A percentile compares a stretch with the other conserved stretches of the same genome.
phyloP scores from a whole-genome alignment of 1,284 basidiomycete genomes.

The Malassezia pachydermatis region DNA sequence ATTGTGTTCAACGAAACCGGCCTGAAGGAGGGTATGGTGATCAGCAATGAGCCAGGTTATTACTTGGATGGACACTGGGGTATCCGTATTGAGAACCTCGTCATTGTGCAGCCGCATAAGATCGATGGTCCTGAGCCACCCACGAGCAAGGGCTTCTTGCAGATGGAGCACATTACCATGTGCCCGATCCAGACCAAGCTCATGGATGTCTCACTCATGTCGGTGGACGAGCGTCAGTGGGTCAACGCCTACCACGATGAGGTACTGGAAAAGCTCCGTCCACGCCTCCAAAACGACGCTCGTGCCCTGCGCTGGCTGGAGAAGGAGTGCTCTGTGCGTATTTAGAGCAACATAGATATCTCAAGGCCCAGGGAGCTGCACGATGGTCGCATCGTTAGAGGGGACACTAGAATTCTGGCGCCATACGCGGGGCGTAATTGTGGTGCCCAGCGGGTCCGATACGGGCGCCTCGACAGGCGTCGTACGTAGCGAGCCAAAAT shows the following conservation, averaged over 20 bases:
- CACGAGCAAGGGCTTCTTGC: slow-evolving; percentile 30
- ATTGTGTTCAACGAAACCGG: slow-evolving; percentile 43
- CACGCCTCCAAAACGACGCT: slow-evolving; percentile 62
- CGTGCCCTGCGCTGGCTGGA: slow-evolving; percentile 70
- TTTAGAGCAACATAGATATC: slow-evolving; percentile 1
- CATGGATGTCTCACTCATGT: slow-evolving; percentile 61
- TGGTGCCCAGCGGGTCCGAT: no score
- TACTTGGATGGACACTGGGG: slow-evolving; percentile 85
- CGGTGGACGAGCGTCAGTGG: slow-evolving; percentile 64
- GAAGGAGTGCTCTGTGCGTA: slow-evolving; percentile 52
- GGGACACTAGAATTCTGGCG: no score
- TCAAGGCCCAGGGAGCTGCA: no score
- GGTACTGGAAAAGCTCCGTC: slow-evolving; percentile 64
- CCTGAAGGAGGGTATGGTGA: slow-evolving; percentile 43
- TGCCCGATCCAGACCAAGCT: slow-evolving; percentile 76
- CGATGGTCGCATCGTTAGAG: no score
- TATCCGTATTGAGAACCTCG: slow-evolving; percentile 74
- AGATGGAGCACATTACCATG: slow-evolving; percentile 37
- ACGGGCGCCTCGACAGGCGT: not conserved
- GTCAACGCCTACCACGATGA: slow-evolving; percentile 75
- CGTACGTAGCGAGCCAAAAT: slow-evolving; percentile 7
- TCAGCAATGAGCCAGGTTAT: slow-evolving; percentile 65
- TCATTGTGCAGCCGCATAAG: slow-evolving; percentile 21
- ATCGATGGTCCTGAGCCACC: slow-evolving; percentile 20
- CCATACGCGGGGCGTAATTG: no score